These are phyloP conservation scores for Tulasnella sp. DNA, from an alignment of 768 basidiomycete species.

Conservation along the genomic window DNA sequence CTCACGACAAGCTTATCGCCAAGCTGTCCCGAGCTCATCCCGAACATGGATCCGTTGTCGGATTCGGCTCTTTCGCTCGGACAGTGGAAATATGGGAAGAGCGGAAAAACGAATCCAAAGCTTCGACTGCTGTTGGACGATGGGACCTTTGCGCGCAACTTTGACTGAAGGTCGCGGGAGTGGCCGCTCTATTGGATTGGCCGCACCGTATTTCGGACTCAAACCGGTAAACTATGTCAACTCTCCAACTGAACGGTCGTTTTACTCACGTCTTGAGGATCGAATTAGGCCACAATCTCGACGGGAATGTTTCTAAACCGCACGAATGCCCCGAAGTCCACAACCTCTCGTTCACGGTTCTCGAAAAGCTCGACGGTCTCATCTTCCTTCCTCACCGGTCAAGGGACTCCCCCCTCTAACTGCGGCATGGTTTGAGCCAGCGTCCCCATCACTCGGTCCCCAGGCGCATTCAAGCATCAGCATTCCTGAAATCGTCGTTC, in stretches of 20 bases:
- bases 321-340: conserved; percentile 79
- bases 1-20: conserved; percentile 87
- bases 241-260: not conserved
- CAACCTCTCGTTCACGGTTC: conserved; percentile 69
- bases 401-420: conserved; percentile 31
- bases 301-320: conserved; percentile 86
- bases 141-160: conserved; percentile 77
- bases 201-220: conserved; percentile 83
- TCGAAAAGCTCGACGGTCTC: conserved; percentile 66
- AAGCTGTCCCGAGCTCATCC: conserved; percentile 90
- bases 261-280: not conserved
- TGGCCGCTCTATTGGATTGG: conserved; percentile 83
- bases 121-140: conserved; percentile 46
- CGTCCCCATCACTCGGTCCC: conserved; percentile 56
- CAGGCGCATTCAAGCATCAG: not conserved
- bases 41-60: conserved; percentile 85
- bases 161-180: conserved; percentile 85
- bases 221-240: conserved; percentile 64
- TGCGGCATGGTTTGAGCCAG: conserved; percentile 45
- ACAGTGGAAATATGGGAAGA: conserved; percentile 90
- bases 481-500: not conserved
- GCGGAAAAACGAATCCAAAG: conserved; percentile 39
- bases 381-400: conserved; percentile 41
- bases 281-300: conserved; percentile 75
- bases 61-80: conserved; percentile 87